phyloP scores from a whole-genome alignment of 1,284 basidiomycete species.

The Malassezia arunalokei region DNA sequence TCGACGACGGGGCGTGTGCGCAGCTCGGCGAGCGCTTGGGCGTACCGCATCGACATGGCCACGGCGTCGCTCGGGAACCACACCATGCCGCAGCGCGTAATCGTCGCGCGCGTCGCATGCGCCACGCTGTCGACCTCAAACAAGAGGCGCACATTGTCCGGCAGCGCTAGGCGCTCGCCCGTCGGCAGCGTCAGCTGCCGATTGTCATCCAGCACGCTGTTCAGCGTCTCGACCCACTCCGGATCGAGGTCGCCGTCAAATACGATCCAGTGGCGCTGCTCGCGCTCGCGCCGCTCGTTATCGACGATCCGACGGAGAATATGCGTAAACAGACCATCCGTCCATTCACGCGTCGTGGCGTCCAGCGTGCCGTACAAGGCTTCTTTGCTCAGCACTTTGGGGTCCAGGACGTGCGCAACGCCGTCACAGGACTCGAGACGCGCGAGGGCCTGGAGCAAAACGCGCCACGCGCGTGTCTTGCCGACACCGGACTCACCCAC shows the following conservation, averaged over 20 bases:
- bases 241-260: conserved; percentile 99
- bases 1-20: conserved; percentile 71
- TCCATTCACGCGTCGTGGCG: conserved; percentile 96
- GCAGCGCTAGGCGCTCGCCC: conserved; percentile 92
- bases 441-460: conserved; percentile 78
- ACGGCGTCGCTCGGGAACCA: conserved; percentile 99
- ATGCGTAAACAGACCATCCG: conserved; percentile 95
- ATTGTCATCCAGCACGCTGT: conserved; percentile 91
- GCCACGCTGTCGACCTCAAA: conserved; percentile 97
- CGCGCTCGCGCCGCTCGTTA: conserved; percentile 80
- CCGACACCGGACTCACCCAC: conserved; percentile 94
- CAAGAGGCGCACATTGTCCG: conserved; percentile 95
- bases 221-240: conserved; percentile 99
- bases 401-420: conserved; percentile 91
- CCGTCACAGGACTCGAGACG: conserved; percentile 71
- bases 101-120: conserved; percentile 93
- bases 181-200: conserved; percentile 93
- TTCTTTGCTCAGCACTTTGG: conserved; percentile 98
- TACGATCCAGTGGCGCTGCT: conserved; percentile 97
- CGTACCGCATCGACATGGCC: conserved; percentile 78
- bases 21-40: conserved; percentile 71
- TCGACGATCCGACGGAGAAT: conserved; percentile 95
- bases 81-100: conserved; percentile 99
- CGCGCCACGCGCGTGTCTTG: conserved; percentile 94
- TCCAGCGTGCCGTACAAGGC: conserved; percentile 94